These are phyloP conservation scores for Aspergillus fumigatiaffinis DNA, from an alignment of 2,329 filamentous ascomycete genomes.

Conservation along the genomic window DNA sequence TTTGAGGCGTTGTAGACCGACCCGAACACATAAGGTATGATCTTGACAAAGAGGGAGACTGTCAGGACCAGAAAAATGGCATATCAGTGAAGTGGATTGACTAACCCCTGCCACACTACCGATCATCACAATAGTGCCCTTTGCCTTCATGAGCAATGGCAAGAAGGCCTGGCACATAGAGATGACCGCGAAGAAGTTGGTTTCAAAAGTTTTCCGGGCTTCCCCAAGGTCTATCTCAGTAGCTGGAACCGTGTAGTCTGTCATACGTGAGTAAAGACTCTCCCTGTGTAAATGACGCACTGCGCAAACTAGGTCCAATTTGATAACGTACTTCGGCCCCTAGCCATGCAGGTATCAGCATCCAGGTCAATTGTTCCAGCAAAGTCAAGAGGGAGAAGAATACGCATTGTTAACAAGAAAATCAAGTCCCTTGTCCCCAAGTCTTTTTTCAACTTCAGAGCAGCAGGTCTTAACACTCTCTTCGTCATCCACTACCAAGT, in stretches of 20 bases:
- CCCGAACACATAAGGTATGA: conserved; percentile 43
- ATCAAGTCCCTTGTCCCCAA: conserved; percentile 49
- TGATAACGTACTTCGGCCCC: conserved; percentile 29
- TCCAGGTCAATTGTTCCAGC: not conserved
- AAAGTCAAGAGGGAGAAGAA: conserved; percentile 8
- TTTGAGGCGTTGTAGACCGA: conserved; percentile 57
- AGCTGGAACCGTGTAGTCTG: conserved; percentile 55
- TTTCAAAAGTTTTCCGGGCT: conserved; percentile 47
- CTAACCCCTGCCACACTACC: conserved; percentile 41
- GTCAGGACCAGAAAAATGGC: not conserved
- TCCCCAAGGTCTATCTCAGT: conserved; percentile 51
- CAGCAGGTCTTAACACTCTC: conserved; percentile 48
- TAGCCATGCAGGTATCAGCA: conserved; percentile 9
- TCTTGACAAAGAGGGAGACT: conserved; percentile 16
- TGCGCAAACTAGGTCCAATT: not conserved
- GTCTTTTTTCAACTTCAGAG: conserved; percentile 44
- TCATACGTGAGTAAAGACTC: conserved; percentile 3
- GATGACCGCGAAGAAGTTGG: conserved; percentile 58
- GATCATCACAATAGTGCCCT: conserved; percentile 45
- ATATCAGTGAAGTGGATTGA: not conserved
- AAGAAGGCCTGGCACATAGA: conserved; percentile 54
- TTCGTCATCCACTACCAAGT: conserved; percentile 50
- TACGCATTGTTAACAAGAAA: conserved; percentile 58
- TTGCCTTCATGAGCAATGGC: conserved; percentile 48
- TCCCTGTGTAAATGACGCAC: not conserved